Conservation (phyloP, 192 early-diverging fungal genomes). For the Backusella liffmaniae region DNA sequence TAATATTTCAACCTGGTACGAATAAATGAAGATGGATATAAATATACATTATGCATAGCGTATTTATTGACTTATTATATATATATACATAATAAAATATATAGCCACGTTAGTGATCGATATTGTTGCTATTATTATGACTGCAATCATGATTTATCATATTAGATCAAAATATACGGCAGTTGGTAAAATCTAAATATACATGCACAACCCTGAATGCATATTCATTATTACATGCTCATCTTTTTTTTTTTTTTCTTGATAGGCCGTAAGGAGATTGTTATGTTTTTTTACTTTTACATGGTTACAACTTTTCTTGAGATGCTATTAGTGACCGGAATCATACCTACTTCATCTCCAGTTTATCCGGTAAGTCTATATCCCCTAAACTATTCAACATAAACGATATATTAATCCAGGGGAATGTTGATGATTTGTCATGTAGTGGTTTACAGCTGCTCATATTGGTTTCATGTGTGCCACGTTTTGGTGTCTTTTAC, state of each 20-base stretch:
- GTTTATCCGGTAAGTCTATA: conserved; percentile 56
- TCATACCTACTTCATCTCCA: conserved; percentile 68
- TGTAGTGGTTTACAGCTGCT: conserved; percentile 70
- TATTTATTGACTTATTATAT: not conserved
- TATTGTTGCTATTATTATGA: conserved; percentile 92
- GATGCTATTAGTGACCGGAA: conserved; percentile 72
- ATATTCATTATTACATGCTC: not conserved
- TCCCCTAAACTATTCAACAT: not conserved
- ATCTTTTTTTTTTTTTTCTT: not conserved
- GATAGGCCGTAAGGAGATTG: conserved; percentile 83
- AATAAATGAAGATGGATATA: not conserved
- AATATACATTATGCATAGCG: not conserved
- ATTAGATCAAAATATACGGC: conserved; percentile 98
- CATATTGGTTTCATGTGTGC: conserved; percentile 72
- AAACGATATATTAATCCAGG: conserved; percentile 1
- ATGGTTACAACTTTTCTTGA: conserved; percentile 70
- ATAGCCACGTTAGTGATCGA: conserved; percentile 91
- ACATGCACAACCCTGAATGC: not conserved
- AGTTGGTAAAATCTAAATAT: conserved; percentile 60
- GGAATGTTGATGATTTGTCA: not conserved
- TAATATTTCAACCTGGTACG: conserved; percentile 90
- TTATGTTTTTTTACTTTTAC: conserved; percentile 90
- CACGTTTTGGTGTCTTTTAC: conserved; percentile 78
- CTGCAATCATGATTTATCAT: conserved; percentile 97
- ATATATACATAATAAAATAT: not conserved